Conservation (phyloP, 2,329 filamentous ascomycete species). For the Botrytis aclada region DNA sequence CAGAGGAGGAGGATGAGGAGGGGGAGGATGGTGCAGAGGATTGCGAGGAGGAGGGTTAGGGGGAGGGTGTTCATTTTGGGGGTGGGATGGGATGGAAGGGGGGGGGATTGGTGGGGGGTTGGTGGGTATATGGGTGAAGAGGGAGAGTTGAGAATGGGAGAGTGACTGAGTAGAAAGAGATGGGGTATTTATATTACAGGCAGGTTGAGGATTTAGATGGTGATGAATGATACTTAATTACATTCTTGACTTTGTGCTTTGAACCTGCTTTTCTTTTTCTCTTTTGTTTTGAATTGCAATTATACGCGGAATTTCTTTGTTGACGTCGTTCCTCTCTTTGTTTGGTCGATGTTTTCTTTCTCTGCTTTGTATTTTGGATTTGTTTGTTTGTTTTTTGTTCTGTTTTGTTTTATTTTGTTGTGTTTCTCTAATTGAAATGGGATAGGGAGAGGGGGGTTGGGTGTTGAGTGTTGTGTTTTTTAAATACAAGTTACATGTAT, state of each 20-base stretch:
- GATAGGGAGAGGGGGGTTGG: too few relatives aligned
- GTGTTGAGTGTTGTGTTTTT: too few relatives aligned
- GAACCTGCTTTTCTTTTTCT: neutral
- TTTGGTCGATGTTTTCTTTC: neutral
- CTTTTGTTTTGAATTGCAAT: too few relatives aligned
- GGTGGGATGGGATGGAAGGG: neutral
- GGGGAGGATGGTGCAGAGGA: neutral
- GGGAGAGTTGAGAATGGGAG: too few relatives aligned
- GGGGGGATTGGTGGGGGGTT: neutral
- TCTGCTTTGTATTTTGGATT: neutral
- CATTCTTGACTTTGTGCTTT: neutral
- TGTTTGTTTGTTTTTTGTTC: too few relatives aligned
- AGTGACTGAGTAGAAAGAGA: neutral
- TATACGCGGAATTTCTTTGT: neutral
- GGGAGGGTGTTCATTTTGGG: neutral
- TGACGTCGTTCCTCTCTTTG: neutral
- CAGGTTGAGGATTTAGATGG: neutral
- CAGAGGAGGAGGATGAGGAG: neutral
- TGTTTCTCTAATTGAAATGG: too few relatives aligned
- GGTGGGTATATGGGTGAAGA: too few relatives aligned
- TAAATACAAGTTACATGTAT: too few relatives aligned
- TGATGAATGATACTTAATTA: too few relatives aligned
- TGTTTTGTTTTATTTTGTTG: too few relatives aligned
- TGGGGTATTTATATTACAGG: neutral
- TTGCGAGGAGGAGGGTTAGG: neutral